Conservation (phyloP, 2,329 filamentous ascomycete genomes). For the Diaporthe eres region DNA sequence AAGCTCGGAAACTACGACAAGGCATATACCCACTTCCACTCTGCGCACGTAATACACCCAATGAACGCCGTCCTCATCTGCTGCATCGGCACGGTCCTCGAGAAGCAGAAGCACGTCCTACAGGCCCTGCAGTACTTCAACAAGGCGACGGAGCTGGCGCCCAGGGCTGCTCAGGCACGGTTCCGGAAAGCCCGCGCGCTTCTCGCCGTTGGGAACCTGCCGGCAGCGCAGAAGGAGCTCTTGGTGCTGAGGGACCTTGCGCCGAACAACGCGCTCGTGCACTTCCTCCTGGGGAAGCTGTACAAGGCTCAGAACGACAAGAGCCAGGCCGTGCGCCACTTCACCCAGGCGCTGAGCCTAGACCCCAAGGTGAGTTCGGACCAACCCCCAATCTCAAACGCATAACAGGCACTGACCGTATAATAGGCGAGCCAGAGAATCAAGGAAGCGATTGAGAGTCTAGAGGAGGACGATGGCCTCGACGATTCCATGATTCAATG, state of each 20-base stretch:
- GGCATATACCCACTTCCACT: conserved; percentile 91
- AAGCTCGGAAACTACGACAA: conserved; percentile 92
- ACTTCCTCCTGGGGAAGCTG: conserved; percentile 91
- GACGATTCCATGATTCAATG: conserved; percentile 75
- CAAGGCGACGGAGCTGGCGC: conserved; percentile 85
- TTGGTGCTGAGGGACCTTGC: conserved; percentile 91
- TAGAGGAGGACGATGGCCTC: conserved; percentile 84
- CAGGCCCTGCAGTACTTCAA: conserved; percentile 86
- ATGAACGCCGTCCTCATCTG: conserved; percentile 94
- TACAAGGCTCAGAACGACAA: conserved; percentile 82
- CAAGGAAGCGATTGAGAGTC: conserved; percentile 94
- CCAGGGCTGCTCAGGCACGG: conserved; percentile 83
- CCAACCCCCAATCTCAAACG: neutral
- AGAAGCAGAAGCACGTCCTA: conserved; percentile 87
- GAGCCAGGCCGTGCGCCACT: conserved; percentile 88
- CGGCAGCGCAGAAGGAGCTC: conserved; percentile 84
- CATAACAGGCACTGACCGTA: neutral
- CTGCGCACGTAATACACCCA: conserved; percentile 90
- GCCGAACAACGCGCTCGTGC: conserved; percentile 95
- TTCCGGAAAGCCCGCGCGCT: conserved; percentile 94
- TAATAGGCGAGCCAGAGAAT: conserved; percentile 88
- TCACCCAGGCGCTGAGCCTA: conserved; percentile 93
- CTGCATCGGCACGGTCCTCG: conserved; percentile 90
- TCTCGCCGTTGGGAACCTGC: conserved; percentile 79
- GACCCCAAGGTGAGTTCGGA: conserved; percentile 86